Evolutionary conservation across 345 rosid species (phyloP).

Genomic region (Carallia brachiata): DNA sequence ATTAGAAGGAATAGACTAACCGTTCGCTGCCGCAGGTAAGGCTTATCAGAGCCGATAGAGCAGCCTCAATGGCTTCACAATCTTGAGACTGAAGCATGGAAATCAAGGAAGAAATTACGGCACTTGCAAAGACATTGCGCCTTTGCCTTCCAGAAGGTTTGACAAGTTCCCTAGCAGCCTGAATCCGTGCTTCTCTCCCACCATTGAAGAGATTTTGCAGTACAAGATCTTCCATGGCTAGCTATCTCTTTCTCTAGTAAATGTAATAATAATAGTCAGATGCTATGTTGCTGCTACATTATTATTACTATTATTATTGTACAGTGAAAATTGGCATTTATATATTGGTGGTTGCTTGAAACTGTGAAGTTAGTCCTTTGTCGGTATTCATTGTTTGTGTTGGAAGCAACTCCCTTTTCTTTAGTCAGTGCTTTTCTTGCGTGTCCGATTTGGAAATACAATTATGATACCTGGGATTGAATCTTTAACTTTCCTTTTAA

Average conservation of each 20-base stretch:
- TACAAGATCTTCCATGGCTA: conserved; percentile 56
- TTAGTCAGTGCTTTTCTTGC: conserved; percentile 14
- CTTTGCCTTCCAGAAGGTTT: conserved; percentile 55
- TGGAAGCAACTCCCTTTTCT: conserved; percentile 62
- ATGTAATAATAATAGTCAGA: not conserved
- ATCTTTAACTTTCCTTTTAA: conserved; percentile 54
- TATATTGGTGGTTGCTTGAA: conserved; percentile 52
- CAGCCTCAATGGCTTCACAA: conserved; percentile 57
- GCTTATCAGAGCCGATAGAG: conserved; percentile 69
- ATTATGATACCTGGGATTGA: conserved; percentile 43
- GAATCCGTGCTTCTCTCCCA: conserved; percentile 47
- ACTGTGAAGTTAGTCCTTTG: conserved; percentile 48
- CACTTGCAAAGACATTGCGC: conserved; percentile 57
- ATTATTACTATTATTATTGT: conserved; percentile 1
- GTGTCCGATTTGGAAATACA: conserved; percentile 40
- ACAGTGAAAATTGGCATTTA: conserved; percentile 8
- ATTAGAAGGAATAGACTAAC: conserved; percentile 24
- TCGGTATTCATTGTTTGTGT: conserved; percentile 79
- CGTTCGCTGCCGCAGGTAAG: conserved; percentile 90
- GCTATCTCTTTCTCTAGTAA: not conserved
- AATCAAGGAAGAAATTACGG: conserved; percentile 60
- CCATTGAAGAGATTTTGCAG: conserved; percentile 53
- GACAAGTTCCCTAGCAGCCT: conserved; percentile 56
- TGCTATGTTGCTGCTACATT: not conserved
- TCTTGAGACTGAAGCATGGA: conserved; percentile 69